phyloP scores from a whole-genome alignment of 164 flowering plant genomes.

The Piper longum region DNA sequence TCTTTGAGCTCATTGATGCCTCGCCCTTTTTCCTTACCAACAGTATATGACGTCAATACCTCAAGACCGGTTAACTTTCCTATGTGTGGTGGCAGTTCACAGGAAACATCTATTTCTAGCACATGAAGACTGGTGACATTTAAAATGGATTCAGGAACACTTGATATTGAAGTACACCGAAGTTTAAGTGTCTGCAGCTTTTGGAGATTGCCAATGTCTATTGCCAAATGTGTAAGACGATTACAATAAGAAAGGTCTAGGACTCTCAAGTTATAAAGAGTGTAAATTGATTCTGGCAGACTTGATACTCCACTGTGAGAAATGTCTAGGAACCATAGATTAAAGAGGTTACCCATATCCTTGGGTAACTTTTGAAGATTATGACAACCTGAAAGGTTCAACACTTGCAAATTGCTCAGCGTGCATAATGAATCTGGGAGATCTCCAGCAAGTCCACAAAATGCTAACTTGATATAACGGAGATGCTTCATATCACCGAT shows the following conservation, averaged over 20 bases:
- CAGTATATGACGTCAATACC: too few relatives aligned
- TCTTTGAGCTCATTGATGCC: too few relatives aligned
- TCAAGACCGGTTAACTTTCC: too few relatives aligned
- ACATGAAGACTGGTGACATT: too few relatives aligned
- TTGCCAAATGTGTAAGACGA: neutral
- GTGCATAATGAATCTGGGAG: conserved; percentile 1
- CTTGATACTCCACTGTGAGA: neutral
- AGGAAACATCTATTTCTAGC: too few relatives aligned
- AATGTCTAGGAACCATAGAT: neutral
- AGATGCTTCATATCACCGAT: conserved; percentile 4
- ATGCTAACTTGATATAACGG: neutral
- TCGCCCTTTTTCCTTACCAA: too few relatives aligned
- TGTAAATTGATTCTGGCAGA: neutral
- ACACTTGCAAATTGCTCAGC: conserved; percentile 1
- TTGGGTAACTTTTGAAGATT: neutral
- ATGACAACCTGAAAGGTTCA: neutral
- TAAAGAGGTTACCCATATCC: neutral
- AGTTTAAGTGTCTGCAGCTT: neutral
- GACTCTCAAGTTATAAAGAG: neutral
- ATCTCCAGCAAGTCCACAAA: neutral
- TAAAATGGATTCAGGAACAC: too few relatives aligned
- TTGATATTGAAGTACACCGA: too few relatives aligned
- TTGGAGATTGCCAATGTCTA: neutral
- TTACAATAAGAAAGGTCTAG: neutral
- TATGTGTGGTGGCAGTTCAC: too few relatives aligned